Percentiles rank a stretch among this genome's conserved stretches.
These are phyloP conservation scores for Apiospora kogelbergensis DNA, from an alignment of 2,329 filamentous ascomycete species.

Conservation along the genomic window DNA sequence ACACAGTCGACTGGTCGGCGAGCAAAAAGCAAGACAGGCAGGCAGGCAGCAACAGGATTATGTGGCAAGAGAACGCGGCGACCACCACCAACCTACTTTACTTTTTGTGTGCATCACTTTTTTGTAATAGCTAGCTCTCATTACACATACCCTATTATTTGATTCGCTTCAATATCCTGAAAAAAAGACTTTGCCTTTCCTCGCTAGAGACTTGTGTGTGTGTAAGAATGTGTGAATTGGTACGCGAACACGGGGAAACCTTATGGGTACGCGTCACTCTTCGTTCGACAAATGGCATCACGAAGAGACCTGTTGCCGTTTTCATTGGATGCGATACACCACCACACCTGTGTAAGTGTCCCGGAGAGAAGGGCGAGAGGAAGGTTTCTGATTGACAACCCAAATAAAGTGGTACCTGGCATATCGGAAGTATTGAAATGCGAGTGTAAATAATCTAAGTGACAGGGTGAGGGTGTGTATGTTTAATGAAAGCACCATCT, in stretches of 20 bases:
- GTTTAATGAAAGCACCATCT: constrained; percentile 1
- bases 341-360: background rate
- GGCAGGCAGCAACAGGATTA: no score
- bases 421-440: background rate
- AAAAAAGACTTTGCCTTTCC: background rate
- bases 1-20: background rate
- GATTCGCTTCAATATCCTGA: background rate
- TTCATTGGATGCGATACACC: background rate
- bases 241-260: background rate
- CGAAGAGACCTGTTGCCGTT: background rate
- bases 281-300: background rate
- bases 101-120: background rate
- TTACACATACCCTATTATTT: background rate
- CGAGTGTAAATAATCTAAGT: no score
- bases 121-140: background rate
- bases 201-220: background rate
- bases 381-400: background rate
- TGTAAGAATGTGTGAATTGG: background rate
- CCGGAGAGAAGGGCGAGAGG: background rate
- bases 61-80: background rate
- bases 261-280: background rate
- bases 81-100: background rate
- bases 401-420: background rate
- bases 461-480: background rate
- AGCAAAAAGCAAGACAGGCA: background rate